phyloP scores from a whole-genome alignment of 2,329 filamentous ascomycete species.

The Talaromyces sp. region DNA sequence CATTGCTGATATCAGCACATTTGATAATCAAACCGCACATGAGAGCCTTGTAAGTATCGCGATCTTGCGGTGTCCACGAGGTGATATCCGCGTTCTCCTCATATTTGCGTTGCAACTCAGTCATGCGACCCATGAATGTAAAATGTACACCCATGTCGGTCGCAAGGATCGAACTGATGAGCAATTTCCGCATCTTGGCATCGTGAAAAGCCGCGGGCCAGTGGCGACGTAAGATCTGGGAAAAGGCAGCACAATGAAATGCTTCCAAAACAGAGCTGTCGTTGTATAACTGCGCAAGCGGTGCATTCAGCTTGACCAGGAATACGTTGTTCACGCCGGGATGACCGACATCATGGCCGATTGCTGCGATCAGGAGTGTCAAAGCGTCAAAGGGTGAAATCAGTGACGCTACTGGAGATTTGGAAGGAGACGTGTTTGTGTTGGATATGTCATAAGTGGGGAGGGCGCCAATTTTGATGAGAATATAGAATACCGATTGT shows the following conservation, averaged over 20 bases:
- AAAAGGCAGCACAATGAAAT: conserved; percentile 95
- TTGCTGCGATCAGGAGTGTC: conserved; percentile 87
- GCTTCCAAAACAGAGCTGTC: conserved; percentile 95
- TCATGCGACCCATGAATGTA: conserved; percentile 87
- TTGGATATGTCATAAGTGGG: conserved; percentile 55
- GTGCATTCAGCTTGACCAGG: conserved; percentile 82
- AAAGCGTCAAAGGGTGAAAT: conserved; percentile 84
- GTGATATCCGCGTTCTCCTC: conserved; percentile 61
- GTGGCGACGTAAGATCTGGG: conserved; percentile 85
- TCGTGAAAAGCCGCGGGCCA: conserved; percentile 83
- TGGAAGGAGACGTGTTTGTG: conserved; percentile 22
- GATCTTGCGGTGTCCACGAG: conserved; percentile 69
- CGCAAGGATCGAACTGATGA: conserved; percentile 96
- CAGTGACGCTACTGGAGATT: conserved; percentile 66
- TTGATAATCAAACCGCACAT: conserved; percentile 93
- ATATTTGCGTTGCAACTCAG: conserved; percentile 73
- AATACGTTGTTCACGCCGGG: conserved; percentile 98
- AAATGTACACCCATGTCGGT: conserved; percentile 98
- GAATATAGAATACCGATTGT: conserved; percentile 86
- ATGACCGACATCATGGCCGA: conserved; percentile 95
- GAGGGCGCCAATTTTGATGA: conserved; percentile 71
- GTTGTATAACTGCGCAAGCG: conserved; percentile 91
- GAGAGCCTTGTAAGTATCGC: conserved; percentile 71
- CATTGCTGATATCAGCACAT: conserved; percentile 97
- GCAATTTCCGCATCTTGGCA: conserved; percentile 72